A percentile compares a stretch with the other conserved stretches of the same genome.
Conservation (phyloP, 306 rosid species). For the Cucumis hystrix region DNA sequence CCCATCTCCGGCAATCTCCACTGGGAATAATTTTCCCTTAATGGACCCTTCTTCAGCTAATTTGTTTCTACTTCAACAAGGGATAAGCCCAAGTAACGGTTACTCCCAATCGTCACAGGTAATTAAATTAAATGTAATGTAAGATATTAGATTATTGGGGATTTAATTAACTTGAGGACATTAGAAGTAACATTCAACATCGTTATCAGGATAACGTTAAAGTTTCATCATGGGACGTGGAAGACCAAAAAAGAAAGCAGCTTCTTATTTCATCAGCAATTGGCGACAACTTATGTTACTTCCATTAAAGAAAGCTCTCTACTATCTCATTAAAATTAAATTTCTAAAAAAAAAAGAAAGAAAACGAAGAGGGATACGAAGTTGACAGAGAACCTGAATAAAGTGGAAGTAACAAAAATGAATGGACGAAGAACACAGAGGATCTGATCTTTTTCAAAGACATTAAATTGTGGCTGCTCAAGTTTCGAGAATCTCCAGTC, state of each 20-base stretch:
- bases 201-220: conserved; percentile 46
- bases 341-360: background rate
- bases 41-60: background rate
- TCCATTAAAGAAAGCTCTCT: conserved; percentile 22
- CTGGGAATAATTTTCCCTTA: background rate
- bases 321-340: no score
- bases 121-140: no score
- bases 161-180: background rate
- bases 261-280: conserved; percentile 54
- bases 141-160: no score
- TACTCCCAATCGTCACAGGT: background rate
- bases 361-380: background rate
- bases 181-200: background rate
- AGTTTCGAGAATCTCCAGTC: conserved; percentile 1
- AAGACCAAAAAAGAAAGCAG: conserved; percentile 63
- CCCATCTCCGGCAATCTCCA: background rate
- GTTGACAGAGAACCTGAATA: conserved; percentile 13
- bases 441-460: background rate
- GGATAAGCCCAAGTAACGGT: background rate
- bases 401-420: conserved; percentile 18
- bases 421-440: conserved; percentile 4
- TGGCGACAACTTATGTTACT: conserved; percentile 41
- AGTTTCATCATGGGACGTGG: conserved; percentile 54
- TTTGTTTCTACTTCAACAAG: background rate
- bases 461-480: background rate